Percentiles rank a stretch among this genome's conserved stretches.
phyloP scores from a whole-genome alignment of 2,329 filamentous ascomycete species.

The Aspergillus fumigatus region DNA sequence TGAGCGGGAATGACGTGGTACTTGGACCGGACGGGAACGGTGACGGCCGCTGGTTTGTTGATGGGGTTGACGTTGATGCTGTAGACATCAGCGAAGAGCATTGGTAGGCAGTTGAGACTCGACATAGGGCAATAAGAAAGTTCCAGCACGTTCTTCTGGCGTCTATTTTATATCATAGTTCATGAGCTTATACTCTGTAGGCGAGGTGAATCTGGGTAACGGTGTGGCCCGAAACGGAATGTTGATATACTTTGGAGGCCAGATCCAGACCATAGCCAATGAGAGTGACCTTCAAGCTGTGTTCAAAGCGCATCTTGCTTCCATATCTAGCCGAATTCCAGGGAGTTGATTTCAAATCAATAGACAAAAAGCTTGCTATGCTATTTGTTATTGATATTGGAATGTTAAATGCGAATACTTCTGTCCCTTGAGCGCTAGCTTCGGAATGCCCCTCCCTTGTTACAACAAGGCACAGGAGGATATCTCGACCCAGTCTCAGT shows the following conservation, averaged over 20 bases:
- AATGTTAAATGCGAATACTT: not conserved
- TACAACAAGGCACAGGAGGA: not conserved
- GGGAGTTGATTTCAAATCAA: not conserved
- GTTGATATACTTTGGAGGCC: not conserved
- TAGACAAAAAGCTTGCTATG: not conserved
- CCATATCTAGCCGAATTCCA: not conserved
- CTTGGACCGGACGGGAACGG: conserved; percentile 40
- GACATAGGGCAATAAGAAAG: not conserved
- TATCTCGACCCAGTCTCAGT: not conserved
- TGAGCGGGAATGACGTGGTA: conserved; percentile 45
- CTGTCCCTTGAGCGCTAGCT: not conserved
- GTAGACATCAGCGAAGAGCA: conserved; percentile 33
- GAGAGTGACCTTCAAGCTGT: not conserved
- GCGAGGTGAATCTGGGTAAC: no score
- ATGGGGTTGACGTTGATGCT: conserved; percentile 40
- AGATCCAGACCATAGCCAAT: not conserved
- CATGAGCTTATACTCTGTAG: not conserved
- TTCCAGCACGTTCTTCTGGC: not conserved
- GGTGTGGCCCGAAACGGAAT: not conserved
- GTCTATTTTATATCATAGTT: not conserved
- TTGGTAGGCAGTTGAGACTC: conserved; percentile 19
- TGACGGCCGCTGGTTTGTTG: conserved; percentile 43
- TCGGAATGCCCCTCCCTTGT: not conserved
- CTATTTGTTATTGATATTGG: not conserved
- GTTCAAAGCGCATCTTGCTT: not conserved